A percentile compares a stretch with the other conserved stretches of the same genome.
Evolutionary conservation across 2,329 filamentous ascomycete species (phyloP).

Genomic region (Didymella lethalis): DNA sequence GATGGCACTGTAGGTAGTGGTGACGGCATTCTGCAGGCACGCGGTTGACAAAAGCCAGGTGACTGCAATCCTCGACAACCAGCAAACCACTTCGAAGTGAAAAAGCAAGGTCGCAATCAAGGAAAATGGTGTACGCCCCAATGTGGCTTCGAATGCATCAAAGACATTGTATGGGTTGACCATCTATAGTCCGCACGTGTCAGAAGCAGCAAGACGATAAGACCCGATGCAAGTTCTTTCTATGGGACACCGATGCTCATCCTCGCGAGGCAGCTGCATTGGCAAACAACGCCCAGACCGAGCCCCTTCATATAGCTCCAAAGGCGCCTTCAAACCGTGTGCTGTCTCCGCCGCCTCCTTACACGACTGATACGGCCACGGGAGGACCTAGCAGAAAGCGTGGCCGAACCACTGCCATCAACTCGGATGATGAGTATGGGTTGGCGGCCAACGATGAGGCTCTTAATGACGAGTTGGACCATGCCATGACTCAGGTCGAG

Average conservation of each 20-base stretch:
- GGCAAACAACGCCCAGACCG: constrained; percentile 57
- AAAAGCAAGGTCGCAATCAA: constrained; percentile 65
- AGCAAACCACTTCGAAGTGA: constrained; percentile 64
- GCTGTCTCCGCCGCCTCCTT: constrained; percentile 32
- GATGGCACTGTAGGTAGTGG: constrained; percentile 40
- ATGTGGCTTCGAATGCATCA: neutral
- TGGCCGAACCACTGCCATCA: constrained; percentile 31
- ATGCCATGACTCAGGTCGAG: constrained; percentile 38
- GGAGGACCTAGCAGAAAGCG: constrained; percentile 41
- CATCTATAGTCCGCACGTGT: constrained; percentile 61
- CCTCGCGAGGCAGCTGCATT: constrained; percentile 58
- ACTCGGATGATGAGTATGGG: constrained; percentile 47
- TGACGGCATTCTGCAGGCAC: neutral
- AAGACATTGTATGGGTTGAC: constrained; percentile 19
- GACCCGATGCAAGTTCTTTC: constrained; percentile 63
- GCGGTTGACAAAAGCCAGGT: constrained; percentile 46
- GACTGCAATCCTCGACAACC: constrained; percentile 64
- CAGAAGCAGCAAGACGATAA: constrained; percentile 56
- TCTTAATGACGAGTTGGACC: constrained; percentile 43
- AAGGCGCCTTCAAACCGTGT: constrained; percentile 30
- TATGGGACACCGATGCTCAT: constrained; percentile 65
- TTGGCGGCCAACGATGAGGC: constrained; percentile 43
- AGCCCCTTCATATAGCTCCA: constrained; percentile 25
- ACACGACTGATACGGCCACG: constrained; percentile 23
- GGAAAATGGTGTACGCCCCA: constrained; percentile 58